phyloP scores from a whole-genome alignment of 2,329 filamentous ascomycete genomes.

The Neobulgaria alba region DNA sequence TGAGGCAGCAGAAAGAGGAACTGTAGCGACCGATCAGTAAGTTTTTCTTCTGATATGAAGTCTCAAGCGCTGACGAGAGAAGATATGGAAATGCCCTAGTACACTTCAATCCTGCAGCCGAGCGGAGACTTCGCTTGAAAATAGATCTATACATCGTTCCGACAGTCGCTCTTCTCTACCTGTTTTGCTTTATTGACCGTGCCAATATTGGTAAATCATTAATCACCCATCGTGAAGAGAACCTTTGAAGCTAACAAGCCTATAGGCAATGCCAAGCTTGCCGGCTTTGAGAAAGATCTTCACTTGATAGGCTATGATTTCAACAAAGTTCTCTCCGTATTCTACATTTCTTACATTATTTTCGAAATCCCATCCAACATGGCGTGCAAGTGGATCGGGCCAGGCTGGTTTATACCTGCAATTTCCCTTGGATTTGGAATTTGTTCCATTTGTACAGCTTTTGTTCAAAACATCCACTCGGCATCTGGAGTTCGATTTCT shows the following conservation, averaged over 20 bases:
- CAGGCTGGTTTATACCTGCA: slow-evolving; percentile 61
- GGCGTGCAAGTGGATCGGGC: slow-evolving; percentile 61
- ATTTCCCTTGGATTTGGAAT: slow-evolving; percentile 56
- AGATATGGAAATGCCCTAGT: slow-evolving; percentile 41
- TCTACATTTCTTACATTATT: slow-evolving; percentile 66
- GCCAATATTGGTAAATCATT: slow-evolving; percentile 57
- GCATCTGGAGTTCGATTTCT: slow-evolving; percentile 53
- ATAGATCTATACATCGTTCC: slow-evolving; percentile 59
- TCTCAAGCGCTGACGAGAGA: not conserved
- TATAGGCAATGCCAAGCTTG: slow-evolving; percentile 58
- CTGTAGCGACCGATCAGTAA: slow-evolving; percentile 23
- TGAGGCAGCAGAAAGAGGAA: slow-evolving; percentile 22
- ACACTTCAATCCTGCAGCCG: slow-evolving; percentile 47
- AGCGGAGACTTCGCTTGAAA: slow-evolving; percentile 50
- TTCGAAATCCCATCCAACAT: slow-evolving; percentile 63
- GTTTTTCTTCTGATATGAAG: slow-evolving; percentile 1
- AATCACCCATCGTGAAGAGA: not conserved
- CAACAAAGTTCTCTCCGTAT: slow-evolving; percentile 57
- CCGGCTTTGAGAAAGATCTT: slow-evolving; percentile 56
- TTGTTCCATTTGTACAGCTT: slow-evolving; percentile 56
- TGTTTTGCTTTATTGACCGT: slow-evolving; percentile 69
- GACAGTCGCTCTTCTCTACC: slow-evolving; percentile 56
- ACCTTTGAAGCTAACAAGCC: not conserved
- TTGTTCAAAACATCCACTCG: slow-evolving; percentile 45
- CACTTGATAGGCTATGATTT: slow-evolving; percentile 55